Conservation (phyloP, 169 alveolate species). For the Cryptosporidium bovis region DNA sequence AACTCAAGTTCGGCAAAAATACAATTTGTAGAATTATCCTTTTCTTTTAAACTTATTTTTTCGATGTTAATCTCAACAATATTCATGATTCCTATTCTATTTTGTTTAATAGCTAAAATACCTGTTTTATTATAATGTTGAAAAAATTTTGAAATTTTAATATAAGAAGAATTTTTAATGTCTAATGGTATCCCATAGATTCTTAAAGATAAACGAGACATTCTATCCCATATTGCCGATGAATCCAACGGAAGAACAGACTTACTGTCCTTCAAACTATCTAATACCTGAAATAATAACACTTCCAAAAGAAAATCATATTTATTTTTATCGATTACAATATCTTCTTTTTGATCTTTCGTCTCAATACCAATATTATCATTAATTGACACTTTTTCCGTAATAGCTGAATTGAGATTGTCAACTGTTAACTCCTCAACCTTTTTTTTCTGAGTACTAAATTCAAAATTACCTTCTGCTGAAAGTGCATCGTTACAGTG, state of each 20-base stretch:
- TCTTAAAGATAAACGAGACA: constrained; percentile 2
- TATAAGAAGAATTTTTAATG: constrained; percentile 47
- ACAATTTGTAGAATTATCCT: constrained; percentile 1
- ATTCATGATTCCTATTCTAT: constrained; percentile 26
- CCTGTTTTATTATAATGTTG: constrained; percentile 25
- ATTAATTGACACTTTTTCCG: background rate
- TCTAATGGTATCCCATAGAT: constrained; percentile 24
- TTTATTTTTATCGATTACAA: background rate
- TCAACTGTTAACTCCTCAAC: background rate
- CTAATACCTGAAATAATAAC: constrained; percentile 8
- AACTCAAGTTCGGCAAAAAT: background rate
- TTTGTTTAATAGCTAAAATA: constrained; percentile 25
- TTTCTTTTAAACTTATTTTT: background rate
- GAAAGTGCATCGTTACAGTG: constrained; percentile 48
- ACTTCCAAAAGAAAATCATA: constrained; percentile 37
- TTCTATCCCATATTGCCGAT: constrained; percentile 64
- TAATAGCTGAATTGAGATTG: background rate
- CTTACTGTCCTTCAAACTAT: constrained; percentile 1
- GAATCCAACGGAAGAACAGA: constrained; percentile 46
- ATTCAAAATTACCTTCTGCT: constrained; percentile 49
- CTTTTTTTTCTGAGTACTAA: background rate
- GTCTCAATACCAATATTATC: background rate
- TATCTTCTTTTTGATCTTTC: background rate
- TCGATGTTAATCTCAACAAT: constrained; percentile 23
- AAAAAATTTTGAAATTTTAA: constrained; percentile 41